A percentile compares a stretch with the other conserved stretches of the same genome.
These are phyloP conservation scores for Colletotrichum somersetense DNA, from an alignment of 2,329 filamentous ascomycete species.

Conservation along the genomic window DNA sequence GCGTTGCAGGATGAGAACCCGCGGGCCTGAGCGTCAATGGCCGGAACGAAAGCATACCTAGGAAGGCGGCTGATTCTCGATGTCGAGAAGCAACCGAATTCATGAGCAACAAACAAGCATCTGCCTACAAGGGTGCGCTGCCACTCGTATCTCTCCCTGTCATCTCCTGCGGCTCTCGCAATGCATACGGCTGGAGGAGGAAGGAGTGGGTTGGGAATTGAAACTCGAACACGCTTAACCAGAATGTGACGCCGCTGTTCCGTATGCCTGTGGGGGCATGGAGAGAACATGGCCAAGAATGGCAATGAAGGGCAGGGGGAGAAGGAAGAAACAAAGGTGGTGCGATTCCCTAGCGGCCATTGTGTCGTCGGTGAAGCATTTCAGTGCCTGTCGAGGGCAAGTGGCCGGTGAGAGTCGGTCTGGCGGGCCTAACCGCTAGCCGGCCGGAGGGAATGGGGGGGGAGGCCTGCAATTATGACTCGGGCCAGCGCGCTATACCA, in stretches of 20 bases:
- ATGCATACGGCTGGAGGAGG: background rate
- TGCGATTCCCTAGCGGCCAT: slow-evolving; percentile 17
- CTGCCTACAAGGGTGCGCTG: background rate
- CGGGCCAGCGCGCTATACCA: slow-evolving; percentile 1
- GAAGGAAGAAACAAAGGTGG: background rate
- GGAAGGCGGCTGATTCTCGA: slow-evolving; percentile 8
- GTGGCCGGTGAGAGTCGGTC: slow-evolving; percentile 17
- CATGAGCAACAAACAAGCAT: background rate
- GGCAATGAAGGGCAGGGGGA: background rate
- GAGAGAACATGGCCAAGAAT: background rate
- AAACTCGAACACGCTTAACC: background rate
- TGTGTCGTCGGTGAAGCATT: slow-evolving; percentile 19
- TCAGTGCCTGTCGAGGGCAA: slow-evolving; percentile 11
- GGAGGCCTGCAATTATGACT: background rate
- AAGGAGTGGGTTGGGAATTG: background rate
- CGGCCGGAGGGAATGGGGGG: background rate
- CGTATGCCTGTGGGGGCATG: slow-evolving; percentile 1
- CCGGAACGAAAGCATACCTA: background rate
- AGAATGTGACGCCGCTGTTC: slow-evolving; percentile 7
- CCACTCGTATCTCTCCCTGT: background rate
- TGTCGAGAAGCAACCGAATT: slow-evolving; percentile 5
- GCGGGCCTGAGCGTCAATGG: slow-evolving; percentile 10
- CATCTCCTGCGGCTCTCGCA: background rate
- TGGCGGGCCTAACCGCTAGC: background rate
- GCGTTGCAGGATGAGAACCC: background rate